Conservation (phyloP, 495 filamentous ascomycete species). For the Darksidea phi region DNA sequence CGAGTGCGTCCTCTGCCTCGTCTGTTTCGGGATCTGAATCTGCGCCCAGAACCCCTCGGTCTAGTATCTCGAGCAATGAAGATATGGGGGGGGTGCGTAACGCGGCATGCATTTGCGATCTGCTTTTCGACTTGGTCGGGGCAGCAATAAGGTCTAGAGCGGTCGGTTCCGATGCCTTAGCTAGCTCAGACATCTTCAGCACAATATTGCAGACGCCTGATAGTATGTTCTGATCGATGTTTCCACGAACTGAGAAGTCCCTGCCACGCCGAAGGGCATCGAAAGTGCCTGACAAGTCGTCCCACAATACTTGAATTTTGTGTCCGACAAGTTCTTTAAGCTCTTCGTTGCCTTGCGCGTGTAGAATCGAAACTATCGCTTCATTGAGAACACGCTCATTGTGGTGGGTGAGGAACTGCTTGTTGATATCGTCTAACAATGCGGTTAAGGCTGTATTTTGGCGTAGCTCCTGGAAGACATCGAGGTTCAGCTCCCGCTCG, state of each 20-base stretch:
- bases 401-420: slow-evolving; percentile 87
- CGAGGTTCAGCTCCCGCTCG: slow-evolving; percentile 82
- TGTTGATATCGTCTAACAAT: slow-evolving; percentile 86
- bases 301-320: slow-evolving; percentile 81
- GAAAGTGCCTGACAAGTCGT: slow-evolving; percentile 71
- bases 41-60: slow-evolving; percentile 60
- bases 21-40: slow-evolving; percentile 64
- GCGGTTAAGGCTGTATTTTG: slow-evolving; percentile 80
- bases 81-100: slow-evolving; percentile 56
- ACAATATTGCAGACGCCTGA: slow-evolving; percentile 73
- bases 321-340: slow-evolving; percentile 77
- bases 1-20: slow-evolving; percentile 71
- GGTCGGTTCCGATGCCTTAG: slow-evolving; percentile 71
- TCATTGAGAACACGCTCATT: slow-evolving; percentile 82
- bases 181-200: slow-evolving; percentile 78
- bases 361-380: slow-evolving; percentile 75
- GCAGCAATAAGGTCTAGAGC: slow-evolving; percentile 61
- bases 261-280: slow-evolving; percentile 63
- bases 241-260: slow-evolving; percentile 62
- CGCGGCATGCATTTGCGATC: slow-evolving; percentile 43
- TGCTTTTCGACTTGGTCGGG: slow-evolving; percentile 47
- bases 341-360: slow-evolving; percentile 81
- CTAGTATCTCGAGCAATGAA: slow-evolving; percentile 61
- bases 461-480: slow-evolving; percentile 83
- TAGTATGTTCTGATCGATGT: slow-evolving; percentile 60